These are phyloP conservation scores for Acanthochlamys bracteata DNA, from an alignment of 106 monocot genomes.

Conservation along the genomic window DNA sequence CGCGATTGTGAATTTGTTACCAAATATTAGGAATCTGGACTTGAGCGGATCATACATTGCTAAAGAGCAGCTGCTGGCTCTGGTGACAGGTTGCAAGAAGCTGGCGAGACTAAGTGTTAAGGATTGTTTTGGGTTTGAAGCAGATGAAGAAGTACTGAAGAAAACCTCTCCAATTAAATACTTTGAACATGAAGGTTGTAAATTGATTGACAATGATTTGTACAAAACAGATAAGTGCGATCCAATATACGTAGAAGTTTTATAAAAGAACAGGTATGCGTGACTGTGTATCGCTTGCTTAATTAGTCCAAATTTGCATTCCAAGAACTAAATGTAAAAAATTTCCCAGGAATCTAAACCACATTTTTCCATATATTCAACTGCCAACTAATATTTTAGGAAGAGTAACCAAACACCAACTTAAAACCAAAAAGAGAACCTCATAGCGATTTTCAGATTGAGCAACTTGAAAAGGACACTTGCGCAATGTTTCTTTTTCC, in stretches of 20 bases:
- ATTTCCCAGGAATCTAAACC: too few species aligned
- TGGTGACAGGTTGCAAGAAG: conserved; percentile 25
- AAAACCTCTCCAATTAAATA: conserved; percentile 5
- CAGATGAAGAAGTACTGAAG: conserved; percentile 23
- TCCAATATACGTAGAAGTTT: background rate
- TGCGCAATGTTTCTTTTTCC: too few species aligned
- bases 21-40: conserved; percentile 19
- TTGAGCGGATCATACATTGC: conserved; percentile 28
- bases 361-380: too few species aligned
- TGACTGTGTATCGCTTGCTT: background rate
- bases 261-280: background rate
- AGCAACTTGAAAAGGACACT: too few species aligned
- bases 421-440: too few species aligned
- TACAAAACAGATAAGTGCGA: background rate
- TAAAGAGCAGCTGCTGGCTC: conserved; percentile 19
- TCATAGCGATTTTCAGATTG: too few species aligned
- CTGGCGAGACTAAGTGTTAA: conserved; percentile 27
- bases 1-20: conserved; percentile 14
- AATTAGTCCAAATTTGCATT: background rate
- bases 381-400: too few species aligned
- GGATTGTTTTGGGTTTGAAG: conserved; percentile 39
- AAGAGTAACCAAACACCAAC: too few species aligned
- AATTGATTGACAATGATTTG: conserved; percentile 10
- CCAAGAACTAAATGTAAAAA: too few species aligned
- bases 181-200: conserved; percentile 35